These are phyloP conservation scores for Ustilago bromivora DNA, from an alignment of 1,284 basidiomycete genomes.

Conservation along the genomic window DNA sequence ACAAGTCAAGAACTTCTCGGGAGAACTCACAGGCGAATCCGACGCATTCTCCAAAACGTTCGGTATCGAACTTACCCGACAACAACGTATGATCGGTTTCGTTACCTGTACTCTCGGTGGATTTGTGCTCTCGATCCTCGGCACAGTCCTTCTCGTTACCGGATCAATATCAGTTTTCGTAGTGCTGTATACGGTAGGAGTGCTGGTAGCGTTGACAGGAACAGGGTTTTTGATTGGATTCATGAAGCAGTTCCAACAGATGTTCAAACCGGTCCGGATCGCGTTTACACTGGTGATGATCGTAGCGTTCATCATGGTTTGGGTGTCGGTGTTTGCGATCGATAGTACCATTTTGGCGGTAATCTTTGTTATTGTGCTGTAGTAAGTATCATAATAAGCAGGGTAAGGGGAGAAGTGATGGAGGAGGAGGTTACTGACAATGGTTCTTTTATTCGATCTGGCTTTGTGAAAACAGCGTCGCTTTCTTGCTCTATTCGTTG, in stretches of 20 bases:
- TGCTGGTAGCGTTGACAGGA: constrained; percentile 83
- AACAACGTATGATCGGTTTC: constrained; percentile 63
- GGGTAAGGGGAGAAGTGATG: background rate
- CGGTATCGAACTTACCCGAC: constrained; percentile 62
- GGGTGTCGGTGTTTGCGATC: constrained; percentile 63
- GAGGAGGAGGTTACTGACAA: background rate
- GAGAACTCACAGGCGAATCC: constrained; percentile 63
- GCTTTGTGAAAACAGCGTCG: constrained; percentile 23
- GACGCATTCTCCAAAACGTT: constrained; percentile 58
- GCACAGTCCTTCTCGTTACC: constrained; percentile 81
- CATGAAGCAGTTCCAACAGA: constrained; percentile 73
- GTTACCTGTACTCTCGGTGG: constrained; percentile 71
- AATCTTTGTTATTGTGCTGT: constrained; percentile 61
- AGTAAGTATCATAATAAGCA: constrained; percentile 37
- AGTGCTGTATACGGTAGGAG: constrained; percentile 85
- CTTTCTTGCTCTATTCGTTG: constrained; percentile 51
- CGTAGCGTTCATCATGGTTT: constrained; percentile 69
- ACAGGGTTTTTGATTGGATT: constrained; percentile 62
- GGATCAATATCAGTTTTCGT: constrained; percentile 81
- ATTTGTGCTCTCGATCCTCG: constrained; percentile 78
- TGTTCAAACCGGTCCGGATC: constrained; percentile 93
- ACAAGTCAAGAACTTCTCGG: constrained; percentile 56
- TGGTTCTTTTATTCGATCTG: background rate
- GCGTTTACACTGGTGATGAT: constrained; percentile 84
- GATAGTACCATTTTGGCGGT: constrained; percentile 52